These are phyloP conservation scores for Nelumbo lutea DNA, from an alignment of 164 flowering plant genomes.

Conservation along the genomic window DNA sequence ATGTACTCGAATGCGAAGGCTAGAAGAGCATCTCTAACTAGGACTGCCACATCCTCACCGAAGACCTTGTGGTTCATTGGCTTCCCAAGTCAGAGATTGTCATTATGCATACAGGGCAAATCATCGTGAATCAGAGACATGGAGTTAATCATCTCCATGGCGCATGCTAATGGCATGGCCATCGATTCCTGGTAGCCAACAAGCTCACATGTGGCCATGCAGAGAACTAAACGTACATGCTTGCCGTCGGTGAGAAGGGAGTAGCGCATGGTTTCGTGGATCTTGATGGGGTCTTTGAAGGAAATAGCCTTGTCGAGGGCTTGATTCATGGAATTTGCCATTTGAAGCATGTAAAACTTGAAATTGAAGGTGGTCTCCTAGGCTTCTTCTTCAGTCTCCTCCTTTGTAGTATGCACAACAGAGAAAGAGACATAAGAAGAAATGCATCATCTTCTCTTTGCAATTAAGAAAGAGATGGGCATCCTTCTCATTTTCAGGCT, in stretches of 20 bases:
- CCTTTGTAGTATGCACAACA: conserved; percentile 26
- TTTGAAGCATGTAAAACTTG: conserved; percentile 47
- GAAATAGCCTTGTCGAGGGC: conserved; percentile 55
- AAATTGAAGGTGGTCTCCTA: conserved; percentile 47
- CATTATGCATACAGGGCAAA: conserved; percentile 73
- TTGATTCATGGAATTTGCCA: conserved; percentile 44
- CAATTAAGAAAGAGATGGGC: neutral
- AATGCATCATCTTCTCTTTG: neutral
- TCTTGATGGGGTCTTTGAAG: conserved; percentile 39
- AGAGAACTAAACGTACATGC: conserved; percentile 56
- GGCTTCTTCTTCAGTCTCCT: conserved; percentile 46
- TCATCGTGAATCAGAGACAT: conserved; percentile 78
- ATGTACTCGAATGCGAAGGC: conserved; percentile 44
- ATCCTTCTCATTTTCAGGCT: neutral
- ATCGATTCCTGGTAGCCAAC: conserved; percentile 45
- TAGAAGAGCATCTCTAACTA: conserved; percentile 68
- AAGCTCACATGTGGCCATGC: conserved; percentile 71
- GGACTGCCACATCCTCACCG: conserved; percentile 61
- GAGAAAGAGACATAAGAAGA: conserved; percentile 17
- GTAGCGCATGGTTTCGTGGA: conserved; percentile 72
- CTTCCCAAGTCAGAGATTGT: conserved; percentile 62
- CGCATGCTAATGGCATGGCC: conserved; percentile 70
- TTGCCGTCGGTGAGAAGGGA: conserved; percentile 73
- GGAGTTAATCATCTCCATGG: conserved; percentile 78
- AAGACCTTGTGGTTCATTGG: conserved; percentile 70